Percentiles rank a stretch among this genome's conserved stretches.
Evolutionary conservation across 371 early-diverging fungal species (phyloP).

Genomic region (Mortierella sp.): DNA sequence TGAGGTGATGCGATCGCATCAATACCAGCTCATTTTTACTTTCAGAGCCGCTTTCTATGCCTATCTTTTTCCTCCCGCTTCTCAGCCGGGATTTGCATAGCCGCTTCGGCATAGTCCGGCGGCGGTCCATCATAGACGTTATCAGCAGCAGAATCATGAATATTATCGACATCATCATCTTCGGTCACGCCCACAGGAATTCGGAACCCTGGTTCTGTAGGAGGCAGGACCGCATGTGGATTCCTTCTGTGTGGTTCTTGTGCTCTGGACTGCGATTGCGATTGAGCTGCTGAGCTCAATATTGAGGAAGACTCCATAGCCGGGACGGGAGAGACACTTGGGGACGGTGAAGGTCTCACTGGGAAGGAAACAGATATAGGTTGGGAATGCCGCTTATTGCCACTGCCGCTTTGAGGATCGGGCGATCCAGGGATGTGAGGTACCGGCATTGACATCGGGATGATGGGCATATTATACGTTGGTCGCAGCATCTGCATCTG

Average conservation of each 20-base stretch:
- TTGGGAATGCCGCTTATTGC: conserved; percentile 24
- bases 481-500: conserved; percentile 16
- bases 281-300: neutral
- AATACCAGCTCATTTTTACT: no score
- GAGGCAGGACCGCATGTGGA: conserved; percentile 38
- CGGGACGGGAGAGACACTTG: neutral
- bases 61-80: conserved; percentile 37
- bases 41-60: no score
- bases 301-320: neutral
- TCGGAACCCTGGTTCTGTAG: conserved; percentile 28
- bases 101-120: conserved; percentile 44
- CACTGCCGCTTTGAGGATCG: neutral
- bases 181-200: conserved; percentile 11
- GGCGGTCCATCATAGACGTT: conserved; percentile 54
- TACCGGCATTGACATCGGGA: conserved; percentile 40
- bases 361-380: conserved; percentile 53
- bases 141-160: no score
- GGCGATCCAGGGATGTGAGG: conserved; percentile 33
- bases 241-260: conserved; percentile 13
- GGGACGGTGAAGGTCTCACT: conserved; percentile 12
- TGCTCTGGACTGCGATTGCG: conserved; percentile 2
- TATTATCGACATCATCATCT: no score
- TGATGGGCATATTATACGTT: neutral
- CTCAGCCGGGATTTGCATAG: conserved; percentile 44
- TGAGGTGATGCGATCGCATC: no score